Evolutionary conservation across 225 moss, liverwort and hornwort genomes (phyloP).

Genomic region (Marchantia polymorpha): DNA sequence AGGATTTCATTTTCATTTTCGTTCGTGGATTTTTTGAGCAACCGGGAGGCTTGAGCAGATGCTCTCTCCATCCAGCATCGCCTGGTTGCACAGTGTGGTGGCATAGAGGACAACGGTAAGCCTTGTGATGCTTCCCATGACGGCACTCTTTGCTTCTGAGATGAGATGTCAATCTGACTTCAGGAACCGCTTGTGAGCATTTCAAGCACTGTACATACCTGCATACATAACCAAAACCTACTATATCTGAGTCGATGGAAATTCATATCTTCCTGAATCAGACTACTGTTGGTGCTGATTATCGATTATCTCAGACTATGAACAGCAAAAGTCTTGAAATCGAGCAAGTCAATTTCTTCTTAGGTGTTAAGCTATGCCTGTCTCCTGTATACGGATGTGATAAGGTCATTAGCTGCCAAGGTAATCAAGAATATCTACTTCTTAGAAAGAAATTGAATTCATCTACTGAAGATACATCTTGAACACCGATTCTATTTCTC

Average conservation of each 20-base stretch:
- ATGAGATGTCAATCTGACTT: slow-evolving; percentile 59
- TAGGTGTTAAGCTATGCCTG: no score
- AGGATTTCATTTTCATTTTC: background rate
- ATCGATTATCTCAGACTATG: no score
- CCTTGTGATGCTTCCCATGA: slow-evolving; percentile 75
- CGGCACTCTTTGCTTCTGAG: slow-evolving; percentile 87
- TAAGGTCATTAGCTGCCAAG: no score
- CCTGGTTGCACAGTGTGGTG: slow-evolving; percentile 74
- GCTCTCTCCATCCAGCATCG: slow-evolving; percentile 83
- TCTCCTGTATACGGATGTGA: no score
- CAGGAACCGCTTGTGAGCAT: slow-evolving; percentile 79
- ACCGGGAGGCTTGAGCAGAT: slow-evolving; percentile 80
- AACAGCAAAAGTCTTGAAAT: no score
- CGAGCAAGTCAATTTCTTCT: no score
- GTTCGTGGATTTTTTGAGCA: slow-evolving; percentile 76
- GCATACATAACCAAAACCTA: slow-evolving; percentile 1
- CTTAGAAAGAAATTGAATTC: no score
- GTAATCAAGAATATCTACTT: no score
- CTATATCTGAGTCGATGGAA: background rate
- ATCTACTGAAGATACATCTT: no score
- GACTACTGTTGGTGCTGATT: no score
- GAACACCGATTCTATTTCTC: no score
- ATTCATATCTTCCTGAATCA: no score
- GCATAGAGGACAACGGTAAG: slow-evolving; percentile 75
- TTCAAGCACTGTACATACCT: slow-evolving; percentile 91